Evolutionary conservation across 768 basidiomycete species (phyloP), one percentile per base, ranked within the genome.

Genomic region (Kwoniella heveanensis): DNA sequence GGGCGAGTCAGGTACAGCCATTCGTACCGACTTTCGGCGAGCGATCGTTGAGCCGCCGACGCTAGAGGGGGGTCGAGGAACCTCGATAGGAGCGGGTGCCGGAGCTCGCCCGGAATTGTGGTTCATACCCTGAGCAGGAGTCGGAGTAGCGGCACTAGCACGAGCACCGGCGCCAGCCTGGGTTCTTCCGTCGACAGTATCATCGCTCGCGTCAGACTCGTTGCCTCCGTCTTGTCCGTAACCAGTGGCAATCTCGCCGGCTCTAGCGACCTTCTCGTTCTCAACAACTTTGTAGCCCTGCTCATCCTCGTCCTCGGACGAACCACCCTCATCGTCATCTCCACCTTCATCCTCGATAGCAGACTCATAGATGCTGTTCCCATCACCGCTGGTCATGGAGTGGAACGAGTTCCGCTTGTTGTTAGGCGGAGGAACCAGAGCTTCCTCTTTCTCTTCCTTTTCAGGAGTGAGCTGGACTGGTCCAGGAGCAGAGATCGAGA

Each of bases 1-100:
- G 9, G 72, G 74, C 13, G 78, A 74, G 55, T 74, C 77, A 4
- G 78, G 78, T 17, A 73, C 74, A 17, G 64, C 67, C 69, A 79
- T 78, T 24, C 78, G 52, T 2, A 79, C 78, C 3, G 67, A 70
- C 57, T 79, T 79, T 30, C 76, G 37, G 44, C 76, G 57, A 24
- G 63, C 48, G n/a, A 77, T 50, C n/a, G 54, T 52, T 24, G 60
- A 54, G 25, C 50, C 46, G 27, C 44, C 46, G 13, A 21, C 17
- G 39, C 39, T 54, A n/a, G 44, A 25, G 2, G 53, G 25, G 1
- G 53, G 26, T 13, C 53, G 46, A 7, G 52, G 52, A 21, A 60
- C 30, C 26, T 30, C 21, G 4, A 60, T 60, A 17, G 49, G 49
- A 37, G 17, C 22, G 25, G 58, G 58, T 19, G 58, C 49, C 19